Evolutionary conservation across 2,329 filamentous ascomycete genomes (phyloP).

Genomic region (Cercospora sp.): DNA sequence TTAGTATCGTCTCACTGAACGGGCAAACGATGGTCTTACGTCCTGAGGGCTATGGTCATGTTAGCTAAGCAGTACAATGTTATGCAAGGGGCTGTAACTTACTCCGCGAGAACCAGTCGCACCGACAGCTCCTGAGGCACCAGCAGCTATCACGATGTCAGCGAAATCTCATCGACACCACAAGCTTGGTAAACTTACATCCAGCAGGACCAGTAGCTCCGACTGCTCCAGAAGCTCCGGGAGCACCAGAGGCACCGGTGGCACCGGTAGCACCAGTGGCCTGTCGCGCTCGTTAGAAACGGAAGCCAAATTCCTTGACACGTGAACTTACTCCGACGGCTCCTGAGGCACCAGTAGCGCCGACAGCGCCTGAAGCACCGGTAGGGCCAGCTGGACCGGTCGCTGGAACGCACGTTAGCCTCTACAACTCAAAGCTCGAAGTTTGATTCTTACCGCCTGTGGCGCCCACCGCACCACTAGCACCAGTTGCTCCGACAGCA

Average conservation of each 20-base stretch:
- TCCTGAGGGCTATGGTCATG: constrained; percentile 3
- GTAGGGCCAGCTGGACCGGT: not conserved
- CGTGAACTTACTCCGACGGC: constrained; percentile 9
- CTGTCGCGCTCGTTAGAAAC: not conserved
- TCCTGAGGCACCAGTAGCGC: not conserved
- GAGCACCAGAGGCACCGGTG: not conserved
- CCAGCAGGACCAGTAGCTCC: constrained; percentile 10
- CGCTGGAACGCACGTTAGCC: not conserved
- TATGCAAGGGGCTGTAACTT: not conserved
- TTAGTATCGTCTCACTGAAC: not conserved
- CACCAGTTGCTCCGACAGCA: not conserved
- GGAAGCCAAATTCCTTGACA: not conserved
- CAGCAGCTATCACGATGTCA: constrained; percentile 8
- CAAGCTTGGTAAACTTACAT: not conserved
- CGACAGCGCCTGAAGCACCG: not conserved
- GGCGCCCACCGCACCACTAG: not conserved
- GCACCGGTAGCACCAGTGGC: constrained; percentile 6
- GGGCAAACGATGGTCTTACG: not conserved
- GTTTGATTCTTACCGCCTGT: not conserved
- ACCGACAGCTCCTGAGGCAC: constrained; percentile 10
- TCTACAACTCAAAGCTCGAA: not conserved
- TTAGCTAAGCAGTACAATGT: not conserved
- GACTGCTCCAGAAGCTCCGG: not conserved
- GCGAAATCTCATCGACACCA: not conserved
- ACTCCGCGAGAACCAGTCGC: not conserved